Conservation (phyloP, 768 basidiomycete species). For the Leccinum broughii region DNA sequence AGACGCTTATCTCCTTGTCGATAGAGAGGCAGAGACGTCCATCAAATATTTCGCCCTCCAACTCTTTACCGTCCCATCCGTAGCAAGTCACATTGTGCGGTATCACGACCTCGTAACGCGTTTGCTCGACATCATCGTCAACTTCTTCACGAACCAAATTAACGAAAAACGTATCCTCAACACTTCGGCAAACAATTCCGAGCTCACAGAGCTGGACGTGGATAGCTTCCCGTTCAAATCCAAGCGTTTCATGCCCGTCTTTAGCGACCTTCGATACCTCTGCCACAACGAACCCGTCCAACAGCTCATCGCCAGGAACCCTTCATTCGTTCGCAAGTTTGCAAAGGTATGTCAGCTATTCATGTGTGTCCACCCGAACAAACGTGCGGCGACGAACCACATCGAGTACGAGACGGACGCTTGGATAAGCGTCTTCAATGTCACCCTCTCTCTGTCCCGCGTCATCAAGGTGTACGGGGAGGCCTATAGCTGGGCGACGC, state of each 20-base stretch:
- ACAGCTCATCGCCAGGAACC: conserved; percentile 67
- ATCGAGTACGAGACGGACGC: conserved; percentile 97
- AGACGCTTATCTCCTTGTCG: conserved; percentile 88
- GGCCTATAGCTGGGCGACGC: conserved; percentile 62
- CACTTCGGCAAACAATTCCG: conserved; percentile 21
- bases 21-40: conserved; percentile 93
- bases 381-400: conserved; percentile 76
- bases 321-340: conserved; percentile 68
- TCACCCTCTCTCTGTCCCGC: conserved; percentile 86
- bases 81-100: conserved; percentile 75
- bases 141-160: conserved; percentile 94
- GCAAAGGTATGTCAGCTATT: conserved; percentile 83
- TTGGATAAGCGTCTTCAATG: conserved; percentile 96
- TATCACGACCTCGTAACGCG: conserved; percentile 73
- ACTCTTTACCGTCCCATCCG: conserved; percentile 88
- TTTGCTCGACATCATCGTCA: conserved; percentile 79
- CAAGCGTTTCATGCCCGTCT: conserved; percentile 94
- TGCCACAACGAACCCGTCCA: conserved; percentile 82
- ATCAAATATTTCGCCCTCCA: conserved; percentile 93
- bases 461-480: conserved; percentile 90
- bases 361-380: conserved; percentile 91
- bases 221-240: conserved; percentile 89
- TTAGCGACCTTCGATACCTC: conserved; percentile 85
- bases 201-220: conserved; percentile 57
- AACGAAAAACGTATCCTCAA: conserved; percentile 62